Evolutionary conservation across 495 filamentous ascomycete species (phyloP).

Genomic region (Aspergillus avenaceus): DNA sequence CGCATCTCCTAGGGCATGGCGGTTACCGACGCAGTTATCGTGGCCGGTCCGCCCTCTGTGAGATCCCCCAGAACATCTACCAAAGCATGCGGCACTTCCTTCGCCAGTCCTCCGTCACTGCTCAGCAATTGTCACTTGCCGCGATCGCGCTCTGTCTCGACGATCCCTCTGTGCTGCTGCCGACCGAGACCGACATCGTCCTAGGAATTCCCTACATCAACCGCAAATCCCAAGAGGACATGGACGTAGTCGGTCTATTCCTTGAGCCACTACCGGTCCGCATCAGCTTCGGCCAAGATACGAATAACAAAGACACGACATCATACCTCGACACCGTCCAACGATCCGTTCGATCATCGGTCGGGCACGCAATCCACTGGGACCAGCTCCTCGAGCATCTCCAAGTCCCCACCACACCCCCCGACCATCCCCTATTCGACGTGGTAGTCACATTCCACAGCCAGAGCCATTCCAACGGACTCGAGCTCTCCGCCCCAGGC

Average conservation of each 20-base stretch:
- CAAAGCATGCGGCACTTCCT: not conserved
- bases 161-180: no score
- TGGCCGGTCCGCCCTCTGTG: not conserved
- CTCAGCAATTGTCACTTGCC: constrained; percentile 26
- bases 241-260: constrained; percentile 26
- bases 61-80: not conserved
- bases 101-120: constrained; percentile 12
- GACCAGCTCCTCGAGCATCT: constrained; percentile 19
- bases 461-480: not conserved
- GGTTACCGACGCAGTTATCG: not conserved
- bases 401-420: constrained; percentile 10
- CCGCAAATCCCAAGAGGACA: constrained; percentile 19
- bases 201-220: constrained; percentile 26
- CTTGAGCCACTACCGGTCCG: constrained; percentile 31
- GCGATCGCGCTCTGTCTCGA: constrained; percentile 22
- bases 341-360: constrained; percentile 12
- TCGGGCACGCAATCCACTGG: constrained; percentile 22
- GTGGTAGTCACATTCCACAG: constrained; percentile 32
- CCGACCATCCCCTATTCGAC: constrained; percentile 25
- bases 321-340: constrained; percentile 13
- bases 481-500: not conserved
- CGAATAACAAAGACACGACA: no score
- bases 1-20: no score
- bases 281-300: no score
- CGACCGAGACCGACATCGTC: constrained; percentile 17